Conservation (phyloP, 1,284 basidiomycete genomes). For the Pseudozyma pruni region DNA sequence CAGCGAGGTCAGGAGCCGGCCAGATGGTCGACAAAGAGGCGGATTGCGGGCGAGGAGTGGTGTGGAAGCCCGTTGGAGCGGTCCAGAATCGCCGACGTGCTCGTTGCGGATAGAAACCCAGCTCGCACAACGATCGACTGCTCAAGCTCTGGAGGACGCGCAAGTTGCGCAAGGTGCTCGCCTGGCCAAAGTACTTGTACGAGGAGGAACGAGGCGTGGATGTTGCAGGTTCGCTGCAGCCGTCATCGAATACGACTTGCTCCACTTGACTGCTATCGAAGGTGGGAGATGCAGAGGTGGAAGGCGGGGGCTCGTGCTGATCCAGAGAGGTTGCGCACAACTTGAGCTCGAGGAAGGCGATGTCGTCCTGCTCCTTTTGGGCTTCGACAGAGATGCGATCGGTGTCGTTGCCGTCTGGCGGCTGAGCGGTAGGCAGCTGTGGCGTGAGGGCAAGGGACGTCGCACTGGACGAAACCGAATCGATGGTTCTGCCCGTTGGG, state of each 20-base stretch:
- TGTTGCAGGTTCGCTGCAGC: background rate
- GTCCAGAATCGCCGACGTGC: slow-evolving; percentile 44
- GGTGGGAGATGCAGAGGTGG: slow-evolving; percentile 1
- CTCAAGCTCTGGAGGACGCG: slow-evolving; percentile 47
- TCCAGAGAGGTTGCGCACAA: slow-evolving; percentile 13
- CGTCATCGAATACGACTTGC: slow-evolving; percentile 18
- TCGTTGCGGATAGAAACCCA: slow-evolving; percentile 24
- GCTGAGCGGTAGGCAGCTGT: slow-evolving; percentile 21
- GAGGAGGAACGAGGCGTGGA: slow-evolving; percentile 3
- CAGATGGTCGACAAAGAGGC: slow-evolving; percentile 16
- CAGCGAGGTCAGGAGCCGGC: slow-evolving; percentile 51
- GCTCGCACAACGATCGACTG: slow-evolving; percentile 18
- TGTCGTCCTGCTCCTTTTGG: slow-evolving; percentile 51
- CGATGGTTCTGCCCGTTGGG: too few species aligned
- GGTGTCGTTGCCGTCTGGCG: slow-evolving; percentile 16
- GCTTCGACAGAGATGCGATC: slow-evolving; percentile 24
- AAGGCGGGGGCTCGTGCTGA: background rate
- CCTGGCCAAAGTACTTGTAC: slow-evolving; percentile 55
- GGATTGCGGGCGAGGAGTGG: slow-evolving; percentile 17
- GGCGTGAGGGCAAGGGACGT: too few species aligned
- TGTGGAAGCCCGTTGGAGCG: slow-evolving; percentile 27
- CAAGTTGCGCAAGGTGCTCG: slow-evolving; percentile 53
- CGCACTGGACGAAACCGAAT: too few species aligned
- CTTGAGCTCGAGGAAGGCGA: slow-evolving; percentile 42
- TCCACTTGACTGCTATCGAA: slow-evolving; percentile 25